Evolutionary conservation across 352 stramenopile genomes (phyloP).

Genomic region (Pythium monospermum): DNA sequence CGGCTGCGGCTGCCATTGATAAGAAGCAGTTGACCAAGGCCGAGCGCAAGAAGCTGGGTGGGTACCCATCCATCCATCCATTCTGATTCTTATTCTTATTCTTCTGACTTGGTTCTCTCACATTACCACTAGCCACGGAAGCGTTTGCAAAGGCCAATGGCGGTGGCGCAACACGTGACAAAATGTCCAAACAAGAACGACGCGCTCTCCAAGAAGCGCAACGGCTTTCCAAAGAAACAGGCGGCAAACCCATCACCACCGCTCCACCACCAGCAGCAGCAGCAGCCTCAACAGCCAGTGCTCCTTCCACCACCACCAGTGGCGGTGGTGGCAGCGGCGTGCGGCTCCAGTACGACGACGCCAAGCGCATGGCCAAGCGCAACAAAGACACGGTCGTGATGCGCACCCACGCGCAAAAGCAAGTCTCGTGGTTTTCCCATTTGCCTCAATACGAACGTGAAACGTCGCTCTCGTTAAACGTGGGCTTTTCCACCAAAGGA

Average conservation of each 20-base stretch:
- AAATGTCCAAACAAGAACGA: constrained; percentile 91
- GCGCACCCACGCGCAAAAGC: constrained; percentile 73
- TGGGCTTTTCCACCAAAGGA: constrained; percentile 66
- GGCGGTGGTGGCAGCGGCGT: too few relatives aligned
- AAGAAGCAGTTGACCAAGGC: constrained; percentile 56
- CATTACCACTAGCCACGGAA: constrained; percentile 36
- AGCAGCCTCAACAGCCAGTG: constrained; percentile 34
- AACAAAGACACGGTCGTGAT: constrained; percentile 68
- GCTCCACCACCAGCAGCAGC: constrained; percentile 16
- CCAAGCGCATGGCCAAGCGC: constrained; percentile 69
- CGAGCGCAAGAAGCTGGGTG: constrained; percentile 61
- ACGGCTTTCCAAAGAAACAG: constrained; percentile 70
- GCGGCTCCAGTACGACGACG: constrained; percentile 72
- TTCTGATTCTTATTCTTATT: too few relatives aligned
- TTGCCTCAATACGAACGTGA: constrained; percentile 82
- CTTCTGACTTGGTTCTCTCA: too few relatives aligned
- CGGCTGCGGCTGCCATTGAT: constrained; percentile 1
- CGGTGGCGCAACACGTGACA: constrained; percentile 52
- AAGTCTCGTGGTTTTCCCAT: constrained; percentile 80
- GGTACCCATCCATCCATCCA: not conserved
- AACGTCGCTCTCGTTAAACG: constrained; percentile 66
- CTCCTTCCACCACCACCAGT: constrained; percentile 23
- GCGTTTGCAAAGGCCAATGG: constrained; percentile 45
- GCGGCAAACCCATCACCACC: constrained; percentile 5
- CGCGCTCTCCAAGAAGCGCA: constrained; percentile 90